A percentile compares a stretch with the other conserved stretches of the same genome.
phyloP scores from a whole-genome alignment of 2,329 filamentous ascomycete genomes.

The Pseudogymnoascus sp. region DNA sequence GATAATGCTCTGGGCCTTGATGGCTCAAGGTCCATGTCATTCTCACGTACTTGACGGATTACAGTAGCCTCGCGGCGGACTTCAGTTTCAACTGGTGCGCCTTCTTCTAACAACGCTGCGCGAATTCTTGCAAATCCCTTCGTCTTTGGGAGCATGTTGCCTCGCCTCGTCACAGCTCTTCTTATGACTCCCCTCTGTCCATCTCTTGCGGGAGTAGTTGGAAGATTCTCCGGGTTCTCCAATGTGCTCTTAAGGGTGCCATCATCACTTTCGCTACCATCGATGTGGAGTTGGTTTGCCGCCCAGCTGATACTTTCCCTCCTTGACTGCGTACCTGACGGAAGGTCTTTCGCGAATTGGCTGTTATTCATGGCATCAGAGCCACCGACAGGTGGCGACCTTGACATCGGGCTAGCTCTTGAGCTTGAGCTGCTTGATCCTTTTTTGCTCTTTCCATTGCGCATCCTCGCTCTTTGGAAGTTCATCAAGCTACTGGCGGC shows the following conservation, averaged over 20 bases:
- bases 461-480: conserved; percentile 57
- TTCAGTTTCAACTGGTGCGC: conserved; percentile 79
- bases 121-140: conserved; percentile 92
- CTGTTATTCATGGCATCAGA: conserved; percentile 29
- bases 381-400: conserved; percentile 60
- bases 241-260: conserved; percentile 42
- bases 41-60: conserved; percentile 88
- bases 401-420: conserved; percentile 61
- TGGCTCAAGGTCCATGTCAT: conserved; percentile 59
- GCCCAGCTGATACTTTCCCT: conserved; percentile 87
- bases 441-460: conserved; percentile 54
- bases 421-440: conserved; percentile 64
- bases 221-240: conserved; percentile 32
- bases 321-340: conserved; percentile 48
- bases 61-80: conserved; percentile 88
- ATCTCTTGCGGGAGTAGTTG: conserved; percentile 40
- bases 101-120: conserved; percentile 82
- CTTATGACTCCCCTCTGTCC: conserved; percentile 69
- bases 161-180: conserved; percentile 74
- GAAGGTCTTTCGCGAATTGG: conserved; percentile 46
- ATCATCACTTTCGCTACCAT: conserved; percentile 73
- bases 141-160: conserved; percentile 92
- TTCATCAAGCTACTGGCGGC: conserved; percentile 71
- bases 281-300: conserved; percentile 79
- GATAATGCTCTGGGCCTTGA: conserved; percentile 35